Evolutionary conservation across 202 grass and related monocot species (phyloP), one percentile per base, ranked within the genome.

Genomic region (Eragrostis tef): DNA sequence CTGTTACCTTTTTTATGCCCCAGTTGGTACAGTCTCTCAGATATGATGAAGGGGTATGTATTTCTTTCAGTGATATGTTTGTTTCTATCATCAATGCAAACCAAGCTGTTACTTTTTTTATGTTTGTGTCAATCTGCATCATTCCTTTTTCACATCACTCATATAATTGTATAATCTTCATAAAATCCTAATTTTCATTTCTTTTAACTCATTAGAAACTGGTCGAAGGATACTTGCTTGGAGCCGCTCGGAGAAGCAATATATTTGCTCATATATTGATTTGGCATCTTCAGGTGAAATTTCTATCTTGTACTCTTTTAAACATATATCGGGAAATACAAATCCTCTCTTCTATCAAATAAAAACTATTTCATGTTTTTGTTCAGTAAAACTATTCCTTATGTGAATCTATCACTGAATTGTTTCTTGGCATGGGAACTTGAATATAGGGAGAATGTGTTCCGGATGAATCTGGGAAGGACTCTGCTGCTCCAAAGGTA

Each of bases 241-340:
- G 96, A 91, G 96, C 96, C 83, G 87, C 92, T 83, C 83, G 71
- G 22, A 93, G 90, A 91, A 99, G 96, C 86, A 95, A 96, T 83
- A 91, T 96, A 85, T 99, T 99, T 96, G 87, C 96, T 89, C 96
- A 99, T 93, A 99, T 99, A 73, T 87, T 99, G 79, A 99, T 99
- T 90, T 99, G 93, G 96, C 89, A 93, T 91, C 87, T 99, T 83
- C 96, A 99, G 96, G 96, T 99, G 51, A 80, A 73, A 62, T 47
- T 64, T 86, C 82, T 86, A 80, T 83, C 27, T 67, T 48, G 25
- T 54, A 63, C 54, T 80, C 70, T 64, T 26, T 68, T 71, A 39
- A 6, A 26, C 58, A n/a, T 61, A n/a, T 79, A 64, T 69, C 24
- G 20, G 58, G 13, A 43, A 67, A 4, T 58, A 26, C 45, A 42